A percentile compares a stretch with the other conserved stretches of the same genome.
Conservation (phyloP, 2,329 filamentous ascomycete species). For the Periglandula ipomoeae region DNA sequence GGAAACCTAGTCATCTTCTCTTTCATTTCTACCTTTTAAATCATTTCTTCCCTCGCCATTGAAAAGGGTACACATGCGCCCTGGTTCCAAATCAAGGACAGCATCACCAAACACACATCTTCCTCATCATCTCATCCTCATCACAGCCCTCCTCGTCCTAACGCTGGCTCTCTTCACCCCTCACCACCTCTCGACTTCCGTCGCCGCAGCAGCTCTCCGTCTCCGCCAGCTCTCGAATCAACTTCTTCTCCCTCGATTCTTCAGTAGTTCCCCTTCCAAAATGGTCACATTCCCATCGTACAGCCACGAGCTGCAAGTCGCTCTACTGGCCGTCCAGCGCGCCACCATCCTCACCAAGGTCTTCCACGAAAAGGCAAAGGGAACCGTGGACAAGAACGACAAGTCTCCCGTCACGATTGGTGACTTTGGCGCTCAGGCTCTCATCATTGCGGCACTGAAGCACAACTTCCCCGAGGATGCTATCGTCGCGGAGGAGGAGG, state of each 20-base stretch:
- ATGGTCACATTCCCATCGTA: conserved; percentile 41
- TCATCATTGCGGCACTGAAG: conserved; percentile 86
- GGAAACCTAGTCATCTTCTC: too few species aligned
- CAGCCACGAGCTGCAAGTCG: conserved; percentile 69
- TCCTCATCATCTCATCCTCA: too few species aligned
- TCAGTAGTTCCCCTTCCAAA: too few species aligned
- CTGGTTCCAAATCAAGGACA: too few species aligned
- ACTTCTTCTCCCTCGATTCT: conserved; percentile 9
- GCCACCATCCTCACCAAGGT: conserved; percentile 47
- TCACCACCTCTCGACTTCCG: conserved; percentile 11
- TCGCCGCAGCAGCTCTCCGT: conserved; percentile 12
- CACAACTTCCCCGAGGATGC: conserved; percentile 84
- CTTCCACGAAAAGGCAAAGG: conserved; percentile 79
- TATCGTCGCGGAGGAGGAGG: conserved; percentile 93
- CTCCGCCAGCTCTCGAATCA: conserved; percentile 12
- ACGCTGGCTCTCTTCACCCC: conserved; percentile 18
- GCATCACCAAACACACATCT: too few species aligned
- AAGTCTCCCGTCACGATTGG: conserved; percentile 95
- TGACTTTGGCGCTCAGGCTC: conserved; percentile 93
- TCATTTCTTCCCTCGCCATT: too few species aligned
- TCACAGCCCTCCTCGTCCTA: conserved; percentile 11
- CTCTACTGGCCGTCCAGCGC: conserved; percentile 81
- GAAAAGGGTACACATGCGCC: too few species aligned
- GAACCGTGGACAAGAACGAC: conserved; percentile 83
- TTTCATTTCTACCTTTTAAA: too few species aligned